Evolutionary conservation across 306 rosid species (phyloP).

Genomic region (Fragaria vesca): DNA sequence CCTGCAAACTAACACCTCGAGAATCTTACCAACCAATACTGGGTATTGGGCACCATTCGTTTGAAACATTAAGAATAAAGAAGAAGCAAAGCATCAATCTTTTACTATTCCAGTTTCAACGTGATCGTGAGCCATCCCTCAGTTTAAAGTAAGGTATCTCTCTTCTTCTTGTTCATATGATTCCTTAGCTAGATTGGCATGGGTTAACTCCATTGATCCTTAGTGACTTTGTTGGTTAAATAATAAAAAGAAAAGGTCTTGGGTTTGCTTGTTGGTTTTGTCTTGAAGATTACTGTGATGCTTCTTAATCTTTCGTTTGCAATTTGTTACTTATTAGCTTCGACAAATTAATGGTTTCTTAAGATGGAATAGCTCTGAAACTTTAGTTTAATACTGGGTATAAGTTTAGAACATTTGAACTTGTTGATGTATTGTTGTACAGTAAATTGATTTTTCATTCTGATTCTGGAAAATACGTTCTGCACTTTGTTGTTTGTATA

Average conservation of each 20-base stretch:
- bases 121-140: slow-evolving; percentile 13
- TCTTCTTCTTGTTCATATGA: slow-evolving; percentile 18
- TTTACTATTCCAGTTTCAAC: slow-evolving; percentile 23
- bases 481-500: background rate
- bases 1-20: slow-evolving; percentile 3
- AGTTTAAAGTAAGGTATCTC: slow-evolving; percentile 59
- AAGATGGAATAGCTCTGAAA: background rate
- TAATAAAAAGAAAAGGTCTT: background rate
- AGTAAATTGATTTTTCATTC: background rate
- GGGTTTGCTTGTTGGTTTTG: background rate
- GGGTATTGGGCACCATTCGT: background rate
- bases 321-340: background rate
- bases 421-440: background rate
- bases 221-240: too few relatives aligned
- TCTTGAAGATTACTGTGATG: background rate
- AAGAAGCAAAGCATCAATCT: slow-evolving; percentile 55
- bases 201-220: background rate
- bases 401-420: background rate
- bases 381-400: background rate
- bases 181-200: slow-evolving; percentile 24
- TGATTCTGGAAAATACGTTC: background rate
- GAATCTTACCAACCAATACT: background rate
- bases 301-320: background rate
- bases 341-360: background rate
- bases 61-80: background rate